phyloP scores from a whole-genome alignment of 257 asterid genomes.

The Penstemon davidsonii region DNA sequence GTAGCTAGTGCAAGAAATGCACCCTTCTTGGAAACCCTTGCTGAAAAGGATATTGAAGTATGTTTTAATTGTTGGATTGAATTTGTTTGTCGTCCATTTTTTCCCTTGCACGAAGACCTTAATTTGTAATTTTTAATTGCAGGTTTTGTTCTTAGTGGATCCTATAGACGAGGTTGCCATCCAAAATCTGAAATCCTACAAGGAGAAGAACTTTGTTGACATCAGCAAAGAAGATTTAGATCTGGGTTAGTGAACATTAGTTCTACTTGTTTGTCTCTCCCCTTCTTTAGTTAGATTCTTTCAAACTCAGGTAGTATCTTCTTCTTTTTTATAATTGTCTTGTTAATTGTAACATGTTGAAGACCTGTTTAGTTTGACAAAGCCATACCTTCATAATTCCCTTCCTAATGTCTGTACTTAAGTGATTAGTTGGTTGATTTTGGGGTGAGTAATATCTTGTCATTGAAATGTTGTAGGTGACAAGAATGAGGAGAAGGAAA shows the following conservation, averaged over 20 bases:
- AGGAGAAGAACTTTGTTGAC: conserved; percentile 89
- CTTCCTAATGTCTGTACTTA: conserved; percentile 6
- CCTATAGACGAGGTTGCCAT: conserved; percentile 94
- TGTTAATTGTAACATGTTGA: background rate
- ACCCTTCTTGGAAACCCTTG: conserved; percentile 92
- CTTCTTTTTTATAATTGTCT: background rate
- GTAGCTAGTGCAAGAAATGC: conserved; percentile 86
- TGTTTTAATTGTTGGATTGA: conserved; percentile 19
- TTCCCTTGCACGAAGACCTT: background rate
- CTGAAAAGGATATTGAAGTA: conserved; percentile 91
- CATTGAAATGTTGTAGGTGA: conserved; percentile 56
- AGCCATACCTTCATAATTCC: background rate
- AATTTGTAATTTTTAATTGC: conserved; percentile 22
- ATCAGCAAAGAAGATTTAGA: conserved; percentile 96
- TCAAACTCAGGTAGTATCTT: background rate
- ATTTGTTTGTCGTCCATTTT: conserved; percentile 13
- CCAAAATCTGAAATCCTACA: conserved; percentile 79
- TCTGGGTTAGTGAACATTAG: conserved; percentile 58
- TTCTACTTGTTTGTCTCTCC: background rate
- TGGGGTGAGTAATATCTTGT: conserved; percentile 16
- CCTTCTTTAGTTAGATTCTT: conserved; percentile 6
- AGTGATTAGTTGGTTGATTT: conserved; percentile 14
- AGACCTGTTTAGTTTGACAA: background rate
- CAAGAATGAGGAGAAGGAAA: conserved; percentile 83
- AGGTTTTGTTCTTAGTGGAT: conserved; percentile 93